Percentiles rank a stretch among this genome's conserved stretches.
These are phyloP conservation scores for Psilocybe cubensis DNA, from an alignment of 768 basidiomycete species.

Conservation along the genomic window DNA sequence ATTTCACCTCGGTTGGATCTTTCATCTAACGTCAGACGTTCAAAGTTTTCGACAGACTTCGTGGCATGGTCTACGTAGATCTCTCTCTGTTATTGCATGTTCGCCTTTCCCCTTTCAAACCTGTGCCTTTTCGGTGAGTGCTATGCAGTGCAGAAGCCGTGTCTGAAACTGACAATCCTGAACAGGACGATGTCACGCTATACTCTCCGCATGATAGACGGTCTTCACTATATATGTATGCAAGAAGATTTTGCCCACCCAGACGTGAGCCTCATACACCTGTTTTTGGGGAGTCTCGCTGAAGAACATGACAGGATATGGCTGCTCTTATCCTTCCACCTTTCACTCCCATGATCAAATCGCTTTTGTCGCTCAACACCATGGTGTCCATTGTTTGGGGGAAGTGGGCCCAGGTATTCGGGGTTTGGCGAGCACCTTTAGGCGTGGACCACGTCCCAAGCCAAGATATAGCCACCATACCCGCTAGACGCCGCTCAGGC, in stretches of 20 bases:
- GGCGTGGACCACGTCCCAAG: conserved; percentile 7
- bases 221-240: conserved; percentile 41
- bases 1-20: not conserved
- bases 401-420: conserved; percentile 31
- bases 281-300: not conserved
- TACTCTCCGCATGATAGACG: conserved; percentile 44
- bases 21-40: not conserved
- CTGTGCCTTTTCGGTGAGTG: conserved; percentile 45
- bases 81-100: conserved; percentile 51
- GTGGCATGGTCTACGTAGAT: conserved; percentile 45
- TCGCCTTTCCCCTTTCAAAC: conserved; percentile 41
- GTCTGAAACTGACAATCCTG: not conserved
- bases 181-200: conserved; percentile 49
- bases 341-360: conserved; percentile 19
- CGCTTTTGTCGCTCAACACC: conserved; percentile 18
- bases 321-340: conserved; percentile 24
- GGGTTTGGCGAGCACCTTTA: conserved; percentile 26
- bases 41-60: conserved; percentile 48
- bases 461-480: conserved; percentile 2
- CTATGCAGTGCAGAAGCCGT: not conserved
- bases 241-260: conserved; percentile 49
- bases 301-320: conserved; percentile 22
- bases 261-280: conserved; percentile 23
- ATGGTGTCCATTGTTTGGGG: conserved; percentile 24
- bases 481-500: conserved; percentile 2